phyloP scores from a whole-genome alignment of 306 rosid species.

The Quercus aquifolioides region DNA sequence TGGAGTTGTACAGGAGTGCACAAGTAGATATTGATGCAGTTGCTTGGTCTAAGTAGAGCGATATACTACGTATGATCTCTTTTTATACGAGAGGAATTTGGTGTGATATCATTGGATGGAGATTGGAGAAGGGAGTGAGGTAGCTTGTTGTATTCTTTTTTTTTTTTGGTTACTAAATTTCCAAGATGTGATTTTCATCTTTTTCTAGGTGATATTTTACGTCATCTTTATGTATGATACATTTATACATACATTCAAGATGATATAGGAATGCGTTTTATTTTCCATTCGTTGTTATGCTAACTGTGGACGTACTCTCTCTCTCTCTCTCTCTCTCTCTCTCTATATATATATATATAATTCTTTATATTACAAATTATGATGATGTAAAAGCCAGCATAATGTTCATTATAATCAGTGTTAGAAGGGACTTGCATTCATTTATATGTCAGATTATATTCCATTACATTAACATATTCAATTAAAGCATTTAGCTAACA shows the following conservation, averaged over 20 bases:
- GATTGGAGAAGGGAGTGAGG: neutral
- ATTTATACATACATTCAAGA: neutral
- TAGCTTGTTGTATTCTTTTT: conserved; percentile 4
- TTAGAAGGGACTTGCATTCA: no score
- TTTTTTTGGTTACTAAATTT: neutral
- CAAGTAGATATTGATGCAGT: conserved; percentile 86
- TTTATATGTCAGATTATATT: no score
- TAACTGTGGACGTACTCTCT: neutral
- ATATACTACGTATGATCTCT: neutral
- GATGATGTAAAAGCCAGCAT: no score
- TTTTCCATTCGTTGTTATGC: neutral
- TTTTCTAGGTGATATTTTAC: neutral
- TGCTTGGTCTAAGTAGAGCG: conserved; percentile 83
- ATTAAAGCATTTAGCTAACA: no score
- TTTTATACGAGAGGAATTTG: conserved; percentile 12
- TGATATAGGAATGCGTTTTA: neutral
- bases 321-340: neutral
- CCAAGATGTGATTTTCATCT: conserved; percentile 5
- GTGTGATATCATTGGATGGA: conserved; percentile 6
- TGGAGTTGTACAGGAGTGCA: conserved; percentile 85
- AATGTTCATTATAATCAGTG: no score
- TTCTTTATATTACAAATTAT: no score
- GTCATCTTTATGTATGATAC: neutral
- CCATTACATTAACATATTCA: no score
- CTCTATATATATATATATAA: no score